These are phyloP conservation scores for Solanum megistacrolobum DNA, from an alignment of 257 asterid species.

Conservation along the genomic window DNA sequence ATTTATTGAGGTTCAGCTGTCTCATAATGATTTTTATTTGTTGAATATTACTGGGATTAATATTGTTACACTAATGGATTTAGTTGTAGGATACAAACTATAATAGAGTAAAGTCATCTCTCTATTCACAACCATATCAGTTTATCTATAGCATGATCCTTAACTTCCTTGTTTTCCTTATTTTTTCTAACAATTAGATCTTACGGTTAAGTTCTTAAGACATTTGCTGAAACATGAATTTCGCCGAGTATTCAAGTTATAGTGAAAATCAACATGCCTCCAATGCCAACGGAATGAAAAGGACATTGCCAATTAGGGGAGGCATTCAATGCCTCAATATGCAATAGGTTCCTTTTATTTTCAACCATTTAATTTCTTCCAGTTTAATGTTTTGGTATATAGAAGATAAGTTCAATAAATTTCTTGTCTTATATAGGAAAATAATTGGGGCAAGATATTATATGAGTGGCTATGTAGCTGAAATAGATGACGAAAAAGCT, in stretches of 20 bases:
- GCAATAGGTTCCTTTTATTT: conserved; percentile 59
- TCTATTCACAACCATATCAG: neutral
- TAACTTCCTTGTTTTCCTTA: neutral
- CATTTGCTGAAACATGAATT: conserved; percentile 36
- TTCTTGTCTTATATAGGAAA: conserved; percentile 44
- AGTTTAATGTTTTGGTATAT: neutral
- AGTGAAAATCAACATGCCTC: conserved; percentile 67
- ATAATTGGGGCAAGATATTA: conserved; percentile 88
- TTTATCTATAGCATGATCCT: neutral
- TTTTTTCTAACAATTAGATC: neutral
- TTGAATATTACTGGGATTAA: too few species aligned
- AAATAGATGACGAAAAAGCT: conserved; percentile 39
- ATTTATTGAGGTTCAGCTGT: too few species aligned
- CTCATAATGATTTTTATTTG: too few species aligned
- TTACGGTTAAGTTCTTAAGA: neutral
- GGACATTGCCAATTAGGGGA: conserved; percentile 87
- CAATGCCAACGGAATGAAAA: conserved; percentile 74
- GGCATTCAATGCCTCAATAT: conserved; percentile 66
- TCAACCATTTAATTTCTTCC: neutral
- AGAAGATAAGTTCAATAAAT: neutral
- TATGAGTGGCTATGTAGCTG: conserved; percentile 70
- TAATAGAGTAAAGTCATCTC: neutral
- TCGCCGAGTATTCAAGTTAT: conserved; percentile 95
- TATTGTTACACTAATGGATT: too few species aligned
- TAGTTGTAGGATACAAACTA: too few species aligned